Base-by-base conservation (phyloP, 2,329 filamentous ascomycete genomes). In the Scedosporium minutisporum region DNA sequence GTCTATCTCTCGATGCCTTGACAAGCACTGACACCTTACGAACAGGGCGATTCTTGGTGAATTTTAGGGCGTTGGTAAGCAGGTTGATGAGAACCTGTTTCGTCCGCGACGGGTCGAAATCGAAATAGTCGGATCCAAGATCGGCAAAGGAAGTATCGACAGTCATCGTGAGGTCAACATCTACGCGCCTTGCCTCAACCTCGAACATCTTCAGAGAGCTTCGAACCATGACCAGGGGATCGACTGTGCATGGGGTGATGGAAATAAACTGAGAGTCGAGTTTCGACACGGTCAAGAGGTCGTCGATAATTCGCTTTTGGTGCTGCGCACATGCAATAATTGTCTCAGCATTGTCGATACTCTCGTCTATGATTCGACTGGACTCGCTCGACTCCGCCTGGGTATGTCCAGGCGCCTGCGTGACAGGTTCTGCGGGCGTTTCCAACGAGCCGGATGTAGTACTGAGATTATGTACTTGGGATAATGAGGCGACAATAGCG, bases 61-160 rank as follows among this genome's bases (percentile, higher is more conserved):
- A 93, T 68, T 93, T 93, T 72, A 93, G 87, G 0, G 89, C 88
- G 68, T 93, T 93, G 6, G 89, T 90, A 7, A 90, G 82, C 1
- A 93, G 79, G 68, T 93, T 93, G 71, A 93, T 91, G 3, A 93
- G 77, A 0, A 93, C 87, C 72, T 93, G 90, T 60, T 89, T 82
- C 59, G 93, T 85, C 25, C 90, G 82, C 16, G 87, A 88, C 0
- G 90, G 87, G 70, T 93, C 90, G 29, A 91, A 73, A 41, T 80
- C 75, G 3, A 92, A 83, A 78, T 85, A 91, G 42, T 88, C 83
- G 41, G 89, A 76, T 0, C 75, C 75, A 1, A 87, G 75, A 1
- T 80, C 74, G 3, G 75, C 76, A 69, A 87, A 89, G 0, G 87
- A 87, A 16, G 80, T 70, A 66, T 88, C 85, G 12, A 90, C 79